Percentiles rank a stretch among this genome's conserved stretches.
Conservation (phyloP, 2,329 filamentous ascomycete genomes). For the Calonectria ilicicola region DNA sequence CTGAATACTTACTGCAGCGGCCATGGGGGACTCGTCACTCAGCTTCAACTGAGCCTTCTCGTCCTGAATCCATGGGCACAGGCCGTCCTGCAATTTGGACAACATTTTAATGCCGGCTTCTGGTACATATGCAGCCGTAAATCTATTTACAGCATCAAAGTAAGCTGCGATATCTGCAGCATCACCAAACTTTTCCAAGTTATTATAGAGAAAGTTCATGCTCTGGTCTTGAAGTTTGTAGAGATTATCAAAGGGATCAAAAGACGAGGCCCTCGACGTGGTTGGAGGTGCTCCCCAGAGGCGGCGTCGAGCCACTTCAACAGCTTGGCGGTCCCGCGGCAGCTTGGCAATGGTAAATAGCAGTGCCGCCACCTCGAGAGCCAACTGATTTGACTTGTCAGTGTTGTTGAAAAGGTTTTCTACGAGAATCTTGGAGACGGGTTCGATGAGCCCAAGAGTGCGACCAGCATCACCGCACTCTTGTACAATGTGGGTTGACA, state of each 20-base stretch:
- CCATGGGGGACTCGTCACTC: conserved; percentile 54
- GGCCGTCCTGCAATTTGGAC: conserved; percentile 69
- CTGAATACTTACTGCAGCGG: conserved; percentile 57
- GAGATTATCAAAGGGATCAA: conserved; percentile 75
- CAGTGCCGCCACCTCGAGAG: conserved; percentile 52
- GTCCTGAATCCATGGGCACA: conserved; percentile 75
- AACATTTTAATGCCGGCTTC: conserved; percentile 68
- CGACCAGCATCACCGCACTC: conserved; percentile 77
- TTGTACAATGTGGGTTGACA: conserved; percentile 67
- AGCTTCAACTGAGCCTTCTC: conserved; percentile 55
- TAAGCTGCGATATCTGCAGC: conserved; percentile 57
- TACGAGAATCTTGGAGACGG: conserved; percentile 69
- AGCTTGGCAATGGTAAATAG: conserved; percentile 62
- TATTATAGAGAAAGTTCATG: conserved; percentile 67
- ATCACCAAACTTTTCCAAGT: conserved; percentile 53
- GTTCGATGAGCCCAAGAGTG: conserved; percentile 77
- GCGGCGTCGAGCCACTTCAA: conserved; percentile 74
- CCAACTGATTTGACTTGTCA: conserved; percentile 36
- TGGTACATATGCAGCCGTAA: conserved; percentile 62
- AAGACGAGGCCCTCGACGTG: conserved; percentile 55
- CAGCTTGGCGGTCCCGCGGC: conserved; percentile 70
- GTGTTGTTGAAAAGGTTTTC: conserved; percentile 45
- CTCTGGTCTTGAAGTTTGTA: conserved; percentile 69
- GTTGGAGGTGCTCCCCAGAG: conserved; percentile 66
- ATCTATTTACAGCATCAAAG: conserved; percentile 64